Base-by-base conservation (phyloP, 495 filamentous ascomycete species). In the Neurospora hispaniola region DNA sequence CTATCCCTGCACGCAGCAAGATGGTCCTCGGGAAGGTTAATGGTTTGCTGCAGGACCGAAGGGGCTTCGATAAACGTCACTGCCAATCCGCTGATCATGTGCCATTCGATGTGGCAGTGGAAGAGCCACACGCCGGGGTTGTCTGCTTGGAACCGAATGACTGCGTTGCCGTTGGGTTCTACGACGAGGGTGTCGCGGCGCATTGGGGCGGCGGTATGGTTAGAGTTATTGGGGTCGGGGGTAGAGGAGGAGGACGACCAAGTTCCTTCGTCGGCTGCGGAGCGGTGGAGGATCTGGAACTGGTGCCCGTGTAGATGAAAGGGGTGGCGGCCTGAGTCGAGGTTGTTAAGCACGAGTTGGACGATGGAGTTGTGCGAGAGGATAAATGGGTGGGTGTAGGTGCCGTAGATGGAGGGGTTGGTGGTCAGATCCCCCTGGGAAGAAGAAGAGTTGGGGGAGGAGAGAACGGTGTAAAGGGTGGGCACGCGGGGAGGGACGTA, bases 291-390 rank as follows among this genome's bases (percentile, higher is more conserved):
- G 4, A 90, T 83, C 77, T 96, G 93, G 83, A 94, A 96, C 72
- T 87, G 81, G 81, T 96, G 94, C 16, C 93, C 94, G 85, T 97
- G 93, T 3, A 96, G 84, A 83, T 97, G 93, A 86, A 96, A 96
- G 0, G 94, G 94, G 79, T 97, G 93, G 11, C 88, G 80, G 62
- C 91, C 91, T 0, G 86, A 77, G 75, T 94, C 91, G 27, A 86
- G 77, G 78, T 96, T 97, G 87, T 96, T 96, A 9, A 97, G 77
- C 31, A 94, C 82, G 48, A 97, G 89, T 69, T 97, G 90, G 68
- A 96, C 86, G 8, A 93, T 81, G 35, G 96, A 83, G 66, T 86
- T 86, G 69, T 90, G 87, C 0, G 89, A 83, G 0, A 96, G 85
- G 10, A 96, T 83, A 74, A 90, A 88, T 0, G 90, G 76, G 77